Evolutionary conservation across 148 eudicot species (phyloP).

Genomic region (Fallopia convolvulus): DNA sequence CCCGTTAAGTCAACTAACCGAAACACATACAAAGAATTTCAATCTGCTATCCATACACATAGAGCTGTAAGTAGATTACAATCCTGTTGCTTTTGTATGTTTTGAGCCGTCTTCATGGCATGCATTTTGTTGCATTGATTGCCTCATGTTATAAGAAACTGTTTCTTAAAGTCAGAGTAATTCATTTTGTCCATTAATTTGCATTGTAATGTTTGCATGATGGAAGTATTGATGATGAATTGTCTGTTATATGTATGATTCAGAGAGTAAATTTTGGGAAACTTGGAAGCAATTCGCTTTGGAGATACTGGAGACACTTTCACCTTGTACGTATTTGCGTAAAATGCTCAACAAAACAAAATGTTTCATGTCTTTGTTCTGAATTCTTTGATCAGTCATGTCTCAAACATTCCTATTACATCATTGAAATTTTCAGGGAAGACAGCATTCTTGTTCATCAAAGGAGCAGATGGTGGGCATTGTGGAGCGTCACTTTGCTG

Average conservation of each 20-base stretch:
- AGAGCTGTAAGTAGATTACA: constrained; percentile 38
- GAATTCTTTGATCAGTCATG: background rate
- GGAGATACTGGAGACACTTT: constrained; percentile 82
- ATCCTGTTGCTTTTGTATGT: background rate
- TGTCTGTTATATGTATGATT: background rate
- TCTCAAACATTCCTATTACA: background rate
- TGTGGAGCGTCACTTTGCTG: constrained; percentile 74
- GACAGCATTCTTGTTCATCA: constrained; percentile 41
- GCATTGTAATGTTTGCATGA: background rate
- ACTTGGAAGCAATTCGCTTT: constrained; percentile 72
- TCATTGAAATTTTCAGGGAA: constrained; percentile 36
- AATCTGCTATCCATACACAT: constrained; percentile 30
- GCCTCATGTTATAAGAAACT: background rate
- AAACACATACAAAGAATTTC: constrained; percentile 43
- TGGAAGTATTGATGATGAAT: background rate
- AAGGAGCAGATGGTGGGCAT: constrained; percentile 60
- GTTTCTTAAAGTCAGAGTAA: background rate
- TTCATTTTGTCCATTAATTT: background rate
- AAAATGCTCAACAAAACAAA: background rate
- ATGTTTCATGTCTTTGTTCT: background rate
- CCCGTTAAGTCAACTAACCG: constrained; percentile 44
- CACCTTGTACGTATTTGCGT: constrained; percentile 53
- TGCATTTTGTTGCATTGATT: background rate
- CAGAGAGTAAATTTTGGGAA: constrained; percentile 67
- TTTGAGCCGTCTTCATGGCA: background rate